Conservation (phyloP, 495 filamentous ascomycete species). For the Xylaria castorea region DNA sequence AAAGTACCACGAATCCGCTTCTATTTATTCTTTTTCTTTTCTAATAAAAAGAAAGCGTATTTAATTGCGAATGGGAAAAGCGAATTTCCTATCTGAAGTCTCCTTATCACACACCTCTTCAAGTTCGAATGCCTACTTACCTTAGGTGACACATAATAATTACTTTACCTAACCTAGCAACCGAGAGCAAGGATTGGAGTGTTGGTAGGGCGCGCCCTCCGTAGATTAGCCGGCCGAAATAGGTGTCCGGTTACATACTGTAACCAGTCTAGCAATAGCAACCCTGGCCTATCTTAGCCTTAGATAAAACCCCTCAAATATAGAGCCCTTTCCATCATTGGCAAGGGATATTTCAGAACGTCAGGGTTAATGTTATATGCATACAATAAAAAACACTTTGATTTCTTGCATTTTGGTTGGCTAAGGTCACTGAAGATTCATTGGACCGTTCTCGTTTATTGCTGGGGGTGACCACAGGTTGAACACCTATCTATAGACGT, state of each 20-base stretch:
- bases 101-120: no score
- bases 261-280: not conserved
- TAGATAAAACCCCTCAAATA: conserved; percentile 12
- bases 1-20: not conserved
- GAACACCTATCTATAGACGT: not conserved
- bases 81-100: no score
- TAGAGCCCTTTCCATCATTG: conserved; percentile 35
- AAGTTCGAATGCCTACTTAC: no score
- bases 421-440: not conserved
- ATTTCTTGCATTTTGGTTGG: conserved; percentile 15
- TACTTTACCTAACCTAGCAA: not conserved
- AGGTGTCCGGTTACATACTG: not conserved
- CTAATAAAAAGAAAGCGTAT: no score
- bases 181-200: not conserved
- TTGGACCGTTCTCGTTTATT: not conserved
- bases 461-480: not conserved
- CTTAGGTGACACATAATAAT: not conserved
- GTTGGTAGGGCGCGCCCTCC: conserved; percentile 13
- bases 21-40: no score
- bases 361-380: conserved; percentile 31
- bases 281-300: not conserved
- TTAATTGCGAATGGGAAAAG: no score
- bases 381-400: not conserved
- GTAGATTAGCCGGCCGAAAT: conserved; percentile 9
- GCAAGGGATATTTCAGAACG: conserved; percentile 30